Base-by-base conservation (phyloP, 306 rosid species). In the Malus sieversii region DNA sequence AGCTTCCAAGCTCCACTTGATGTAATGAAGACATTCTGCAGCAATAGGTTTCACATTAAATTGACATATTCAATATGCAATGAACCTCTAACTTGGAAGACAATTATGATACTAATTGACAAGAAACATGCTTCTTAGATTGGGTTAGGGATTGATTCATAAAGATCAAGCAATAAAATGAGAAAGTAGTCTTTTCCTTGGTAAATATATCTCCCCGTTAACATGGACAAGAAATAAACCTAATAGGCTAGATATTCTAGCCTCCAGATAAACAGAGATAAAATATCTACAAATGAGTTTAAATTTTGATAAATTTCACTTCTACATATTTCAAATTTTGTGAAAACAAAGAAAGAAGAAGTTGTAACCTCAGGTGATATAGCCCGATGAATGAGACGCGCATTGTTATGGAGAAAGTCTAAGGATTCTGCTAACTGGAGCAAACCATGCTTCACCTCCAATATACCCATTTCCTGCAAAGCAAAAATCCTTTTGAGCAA, bases 1-100 rank as follows among this genome's bases (percentile, higher is more conserved):
- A 96, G 98, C 84, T 96, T 96, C 99, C 99, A 96, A 75, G 99
- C 98, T 86, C 99, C 99, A 83, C 92, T 90, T 83, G 88, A 83
- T 68, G 99, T 96, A 79, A 96, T 96, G 79, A 96, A 85, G 77
- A 92, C 85, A 91, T 92, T 96, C 99, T 96, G 96, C 80, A 84
- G 44, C 71, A 68, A 78, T 27, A 75, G 62, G 53, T 72, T 62
- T 65, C 29, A 29, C 18, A 79, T 79, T 38, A 32, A 79, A 62
- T 35, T 48, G 14, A 10, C 59, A 70, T 71, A 71, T 51, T 42
- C 65, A 59, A 52, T 51, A 60, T 65, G 55, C 75, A 27, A 42
- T 48, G 12, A 45, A 65, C 38, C 45, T 18, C 32, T 11, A 65
- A 53, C 65, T 66, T 64, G 55, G 66, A 57, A 35, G 45, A 23